These are phyloP conservation scores for Castanopsis chinensis DNA, from an alignment of 306 rosid genomes.

Conservation along the genomic window DNA sequence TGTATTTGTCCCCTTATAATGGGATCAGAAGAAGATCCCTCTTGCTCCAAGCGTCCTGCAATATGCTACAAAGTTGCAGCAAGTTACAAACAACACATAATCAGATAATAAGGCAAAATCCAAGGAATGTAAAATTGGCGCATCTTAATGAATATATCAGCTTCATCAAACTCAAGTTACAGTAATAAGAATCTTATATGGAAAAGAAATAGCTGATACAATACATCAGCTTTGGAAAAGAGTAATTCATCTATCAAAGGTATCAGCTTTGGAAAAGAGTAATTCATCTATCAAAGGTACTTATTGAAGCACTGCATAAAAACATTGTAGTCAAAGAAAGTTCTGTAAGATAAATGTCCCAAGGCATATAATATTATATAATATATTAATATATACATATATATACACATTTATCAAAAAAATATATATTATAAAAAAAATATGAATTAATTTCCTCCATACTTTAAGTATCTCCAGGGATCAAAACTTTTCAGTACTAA, in stretches of 20 bases:
- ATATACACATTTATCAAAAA: too few relatives aligned
- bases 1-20: constrained; percentile 68
- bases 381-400: too few relatives aligned
- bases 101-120: constrained; percentile 19
- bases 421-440: too few relatives aligned
- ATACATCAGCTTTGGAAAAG: neutral
- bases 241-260: neutral
- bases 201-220: neutral
- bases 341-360: neutral
- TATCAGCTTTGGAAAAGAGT: neutral
- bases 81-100: constrained; percentile 37
- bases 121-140: constrained; percentile 14
- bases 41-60: constrained; percentile 87
- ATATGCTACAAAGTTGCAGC: constrained; percentile 73
- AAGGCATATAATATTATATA: too few relatives aligned
- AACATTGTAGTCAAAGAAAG: neutral
- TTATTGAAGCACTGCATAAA: neutral
- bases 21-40: constrained; percentile 59
- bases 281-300: neutral
- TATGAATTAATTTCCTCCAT: neutral
- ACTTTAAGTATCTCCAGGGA: neutral
- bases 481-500: neutral
- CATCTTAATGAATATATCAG: constrained; percentile 4
- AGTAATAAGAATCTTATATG: neutral
- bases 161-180: neutral